Evolutionary conservation across 2,329 filamentous ascomycete species (phyloP).

Genomic region (Colletotrichum brevisporum): DNA sequence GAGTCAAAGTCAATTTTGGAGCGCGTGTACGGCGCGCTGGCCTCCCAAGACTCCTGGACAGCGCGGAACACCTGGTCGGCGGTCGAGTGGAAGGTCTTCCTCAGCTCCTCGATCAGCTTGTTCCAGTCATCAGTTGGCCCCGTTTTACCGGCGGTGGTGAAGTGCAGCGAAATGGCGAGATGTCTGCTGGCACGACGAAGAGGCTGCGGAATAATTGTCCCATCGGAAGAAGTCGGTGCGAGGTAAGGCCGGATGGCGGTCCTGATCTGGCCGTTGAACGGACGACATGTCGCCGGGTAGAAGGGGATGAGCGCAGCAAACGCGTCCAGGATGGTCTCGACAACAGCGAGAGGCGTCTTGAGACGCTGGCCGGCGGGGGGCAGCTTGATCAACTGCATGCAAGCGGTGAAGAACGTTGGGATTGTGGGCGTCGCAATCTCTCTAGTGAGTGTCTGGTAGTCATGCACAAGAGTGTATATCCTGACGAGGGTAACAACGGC

Average conservation of each 20-base stretch:
- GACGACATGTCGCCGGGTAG: slow-evolving; percentile 87
- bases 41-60: slow-evolving; percentile 86
- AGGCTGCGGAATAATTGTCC: slow-evolving; percentile 61
- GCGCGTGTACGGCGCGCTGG: slow-evolving; percentile 66
- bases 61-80: slow-evolving; percentile 84
- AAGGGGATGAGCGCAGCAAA: slow-evolving; percentile 81
- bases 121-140: slow-evolving; percentile 84
- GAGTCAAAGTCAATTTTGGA: slow-evolving; percentile 60
- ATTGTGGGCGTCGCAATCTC: slow-evolving; percentile 91
- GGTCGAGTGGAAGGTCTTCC: slow-evolving; percentile 77
- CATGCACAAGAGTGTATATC: slow-evolving; percentile 86
- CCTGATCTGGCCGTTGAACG: slow-evolving; percentile 78
- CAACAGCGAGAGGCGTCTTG: slow-evolving; percentile 63
- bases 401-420: slow-evolving; percentile 79
- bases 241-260: slow-evolving; percentile 72
- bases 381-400: slow-evolving; percentile 75
- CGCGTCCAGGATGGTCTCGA: slow-evolving; percentile 79
- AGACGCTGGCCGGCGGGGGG: slow-evolving; percentile 54
- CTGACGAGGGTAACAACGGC: slow-evolving; percentile 83
- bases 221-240: slow-evolving; percentile 73
- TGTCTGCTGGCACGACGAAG: slow-evolving; percentile 72
- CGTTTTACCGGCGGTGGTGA: slow-evolving; percentile 87
- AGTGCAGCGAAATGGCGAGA: slow-evolving; percentile 79
- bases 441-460: slow-evolving; percentile 85
- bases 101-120: slow-evolving; percentile 72